Evolutionary conservation across 2,329 filamentous ascomycete genomes (phyloP), one percentile per base, ranked within the genome.

Genomic region (Zymoseptoria crescenta): DNA sequence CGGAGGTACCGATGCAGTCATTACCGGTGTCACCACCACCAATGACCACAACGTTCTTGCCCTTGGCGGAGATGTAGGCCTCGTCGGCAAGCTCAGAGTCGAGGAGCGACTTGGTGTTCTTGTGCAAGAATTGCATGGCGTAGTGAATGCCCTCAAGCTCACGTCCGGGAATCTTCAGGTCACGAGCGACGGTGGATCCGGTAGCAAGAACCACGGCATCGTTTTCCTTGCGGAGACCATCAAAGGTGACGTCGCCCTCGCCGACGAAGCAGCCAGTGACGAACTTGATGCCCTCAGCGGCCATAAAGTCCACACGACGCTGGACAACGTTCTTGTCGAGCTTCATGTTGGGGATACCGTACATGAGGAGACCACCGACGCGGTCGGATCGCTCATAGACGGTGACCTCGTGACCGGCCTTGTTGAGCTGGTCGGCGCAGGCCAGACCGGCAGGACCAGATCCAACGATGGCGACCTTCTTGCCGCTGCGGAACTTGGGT

Each of bases 331-430:
- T 91, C 83, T 97, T 97, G 80, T 97, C 93, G 49, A 97, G 88
- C 81, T 97, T 97, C 93, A 97, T 97, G 81, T 97, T 97, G 66
- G 93, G 93, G 67, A 97, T 97, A 67, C 93, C 93, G 73, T 97
- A 96, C 93, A 96, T 96, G 70, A 97, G 84, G 57, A 97, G 81
- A 75, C 93, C 93, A 77, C 93, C 93, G 59, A 88, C 80, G 65
- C 93, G 90, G 73, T 97, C 93, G 61, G 91, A 85, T 65, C 93
- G 90, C 81, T 97, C 93, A 71, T 94, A 96, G 19, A 97, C 85
- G 10, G 91, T 96, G 57, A 96, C 91, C 4, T 73, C 78, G 77
- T 97, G 93, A 28, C 93, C 93, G 68, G 89, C 90, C 69, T 88
- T 88, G 83, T 97, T 97, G 66, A 97, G 85, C 76, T 96, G 93